A percentile compares a stretch with the other conserved stretches of the same genome.
Evolutionary conservation across 2,329 filamentous ascomycete species (phyloP).

Genomic region (Aspergillus aculeatus): DNA sequence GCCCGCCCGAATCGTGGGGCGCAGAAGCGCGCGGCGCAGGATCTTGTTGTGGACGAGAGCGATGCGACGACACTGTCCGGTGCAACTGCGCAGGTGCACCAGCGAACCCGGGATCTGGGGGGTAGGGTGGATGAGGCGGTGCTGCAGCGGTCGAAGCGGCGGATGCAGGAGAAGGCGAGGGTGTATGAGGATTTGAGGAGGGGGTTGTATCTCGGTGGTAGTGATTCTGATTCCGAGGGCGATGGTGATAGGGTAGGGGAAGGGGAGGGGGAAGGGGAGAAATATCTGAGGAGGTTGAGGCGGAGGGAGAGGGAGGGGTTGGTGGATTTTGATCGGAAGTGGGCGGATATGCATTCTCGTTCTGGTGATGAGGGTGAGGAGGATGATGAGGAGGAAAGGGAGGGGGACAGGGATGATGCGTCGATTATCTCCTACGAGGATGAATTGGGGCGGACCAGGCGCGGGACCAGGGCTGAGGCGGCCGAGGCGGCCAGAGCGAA

Average conservation of each 20-base stretch:
- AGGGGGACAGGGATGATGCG: conserved; percentile 47
- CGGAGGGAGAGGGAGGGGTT: conserved; percentile 58
- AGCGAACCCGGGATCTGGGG: conserved; percentile 55
- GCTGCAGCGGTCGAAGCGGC: conserved; percentile 68
- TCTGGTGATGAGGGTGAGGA: conserved; percentile 25
- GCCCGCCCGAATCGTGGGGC: conserved; percentile 62
- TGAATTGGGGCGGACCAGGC: conserved; percentile 83
- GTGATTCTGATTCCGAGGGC: conserved; percentile 35
- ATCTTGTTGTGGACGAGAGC: conserved; percentile 50
- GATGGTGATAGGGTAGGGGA: conserved; percentile 8
- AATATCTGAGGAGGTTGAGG: conserved; percentile 57
- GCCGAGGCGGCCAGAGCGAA: conserved; percentile 61
- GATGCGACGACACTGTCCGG: conserved; percentile 34
- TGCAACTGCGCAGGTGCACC: conserved; percentile 59
- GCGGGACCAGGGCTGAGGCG: conserved; percentile 68
- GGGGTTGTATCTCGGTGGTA: conserved; percentile 69
- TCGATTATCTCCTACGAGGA: conserved; percentile 85
- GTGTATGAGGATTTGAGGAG: conserved; percentile 87
- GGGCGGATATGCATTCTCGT: conserved; percentile 66
- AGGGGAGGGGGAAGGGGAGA: conserved; percentile 22
- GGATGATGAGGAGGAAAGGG: conserved; percentile 37
- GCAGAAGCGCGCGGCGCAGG: conserved; percentile 62
- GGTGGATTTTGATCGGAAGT: conserved; percentile 95
- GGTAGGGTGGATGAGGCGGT: conserved; percentile 58
- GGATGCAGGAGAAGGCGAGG: conserved; percentile 86